Conservation (phyloP, 2,329 filamentous ascomycete genomes). For the Penicillium sp. region DNA sequence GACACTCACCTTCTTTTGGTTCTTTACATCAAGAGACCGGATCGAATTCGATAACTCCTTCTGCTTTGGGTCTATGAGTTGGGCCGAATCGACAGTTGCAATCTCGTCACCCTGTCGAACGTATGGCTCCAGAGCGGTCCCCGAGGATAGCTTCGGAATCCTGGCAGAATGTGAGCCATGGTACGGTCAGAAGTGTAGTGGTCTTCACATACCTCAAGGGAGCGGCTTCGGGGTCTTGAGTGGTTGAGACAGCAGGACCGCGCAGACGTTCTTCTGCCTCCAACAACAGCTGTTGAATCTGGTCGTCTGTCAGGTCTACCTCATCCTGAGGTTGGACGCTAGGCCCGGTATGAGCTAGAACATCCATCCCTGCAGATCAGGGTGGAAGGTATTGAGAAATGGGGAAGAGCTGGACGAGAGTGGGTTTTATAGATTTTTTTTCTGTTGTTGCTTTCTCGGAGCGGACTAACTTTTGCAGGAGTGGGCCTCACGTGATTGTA, state of each 20-base stretch:
- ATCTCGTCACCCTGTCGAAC: conserved; percentile 51
- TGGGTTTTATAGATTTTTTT: conserved; percentile 21
- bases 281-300: conserved; percentile 59
- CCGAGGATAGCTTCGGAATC: conserved; percentile 50
- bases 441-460: conserved; percentile 17
- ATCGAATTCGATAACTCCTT: conserved; percentile 25
- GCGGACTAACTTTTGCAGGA: conserved; percentile 19
- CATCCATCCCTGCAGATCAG: conserved; percentile 19
- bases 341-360: conserved; percentile 9
- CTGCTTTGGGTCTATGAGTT: conserved; percentile 48
- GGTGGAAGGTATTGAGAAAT: conserved; percentile 4
- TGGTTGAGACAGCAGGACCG: conserved; percentile 23
- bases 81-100: conserved; percentile 51
- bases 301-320: conserved; percentile 56
- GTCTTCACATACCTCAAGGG: conserved; percentile 14
- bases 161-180: conserved; percentile 21
- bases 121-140: conserved; percentile 50
- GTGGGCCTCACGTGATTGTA: neutral
- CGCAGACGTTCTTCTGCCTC: conserved; percentile 59
- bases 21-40: conserved; percentile 39
- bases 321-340: conserved; percentile 18
- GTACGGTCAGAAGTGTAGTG: neutral
- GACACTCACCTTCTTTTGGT: conserved; percentile 49
- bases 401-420: neutral
- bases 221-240: conserved; percentile 12